Evolutionary conservation across 1,284 basidiomycete species (phyloP).

Genomic region (Apiotrichum sp.): DNA sequence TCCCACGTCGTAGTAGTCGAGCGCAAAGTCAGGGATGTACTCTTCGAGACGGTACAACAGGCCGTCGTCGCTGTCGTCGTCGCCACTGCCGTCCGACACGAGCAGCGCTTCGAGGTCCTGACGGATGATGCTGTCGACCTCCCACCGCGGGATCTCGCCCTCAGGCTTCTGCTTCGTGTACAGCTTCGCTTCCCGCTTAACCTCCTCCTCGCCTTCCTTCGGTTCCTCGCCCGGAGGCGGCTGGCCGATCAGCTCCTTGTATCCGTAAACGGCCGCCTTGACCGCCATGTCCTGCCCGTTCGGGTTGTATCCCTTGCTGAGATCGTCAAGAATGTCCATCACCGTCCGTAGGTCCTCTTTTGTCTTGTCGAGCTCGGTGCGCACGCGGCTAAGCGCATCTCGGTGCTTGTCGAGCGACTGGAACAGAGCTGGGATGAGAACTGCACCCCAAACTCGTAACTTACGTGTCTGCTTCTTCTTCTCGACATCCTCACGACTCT

Average conservation of each 20-base stretch:
- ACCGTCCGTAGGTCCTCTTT: constrained; percentile 68
- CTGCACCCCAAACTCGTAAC: constrained; percentile 35
- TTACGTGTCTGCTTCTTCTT: constrained; percentile 77
- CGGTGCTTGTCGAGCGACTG: constrained; percentile 66
- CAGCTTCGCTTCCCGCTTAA: constrained; percentile 2
- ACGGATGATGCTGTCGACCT: constrained; percentile 9
- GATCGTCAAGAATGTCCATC: constrained; percentile 73
- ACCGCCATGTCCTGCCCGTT: constrained; percentile 98
- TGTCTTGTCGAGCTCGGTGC: constrained; percentile 63
- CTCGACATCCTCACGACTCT: constrained; percentile 53
- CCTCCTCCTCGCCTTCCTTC: constrained; percentile 27
- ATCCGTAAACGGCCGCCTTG: constrained; percentile 89
- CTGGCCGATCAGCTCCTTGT: constrained; percentile 68
- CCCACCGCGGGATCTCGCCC: constrained; percentile 11
- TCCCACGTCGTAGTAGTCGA: constrained; percentile 68
- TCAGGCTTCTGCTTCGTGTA: constrained; percentile 11
- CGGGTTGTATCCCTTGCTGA: constrained; percentile 86
- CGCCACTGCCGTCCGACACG: constrained; percentile 6
- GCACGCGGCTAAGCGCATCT: constrained; percentile 67
- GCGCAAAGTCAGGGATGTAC: constrained; percentile 77
- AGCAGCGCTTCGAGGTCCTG: constrained; percentile 15
- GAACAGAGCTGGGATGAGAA: constrained; percentile 63
- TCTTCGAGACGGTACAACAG: constrained; percentile 65
- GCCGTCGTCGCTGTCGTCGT: constrained; percentile 25
- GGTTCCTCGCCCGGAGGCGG: constrained; percentile 31